Evolutionary conservation across 2,329 filamentous ascomycete genomes (phyloP), one percentile per base, ranked within the genome.

Genomic region (Hortaea werneckii): DNA sequence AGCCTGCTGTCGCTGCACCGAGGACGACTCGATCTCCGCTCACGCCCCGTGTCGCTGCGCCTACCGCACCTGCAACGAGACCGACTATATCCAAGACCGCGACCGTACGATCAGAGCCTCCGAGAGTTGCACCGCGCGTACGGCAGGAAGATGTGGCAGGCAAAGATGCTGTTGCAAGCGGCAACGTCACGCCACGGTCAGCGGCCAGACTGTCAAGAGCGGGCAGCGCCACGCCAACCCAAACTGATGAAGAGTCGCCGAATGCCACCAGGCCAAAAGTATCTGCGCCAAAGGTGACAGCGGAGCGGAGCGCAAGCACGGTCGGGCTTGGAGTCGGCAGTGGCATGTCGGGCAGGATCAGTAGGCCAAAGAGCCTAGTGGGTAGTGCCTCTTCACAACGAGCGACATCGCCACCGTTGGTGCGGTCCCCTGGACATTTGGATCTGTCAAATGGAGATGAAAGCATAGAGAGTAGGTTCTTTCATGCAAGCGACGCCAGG

Each of bases 401-500:
- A 46, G 50, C 43, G 32, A 48, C 43, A 13, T 54, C 64, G 55
- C 30, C 62, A 56, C 13, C 62, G 53, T 44, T 66, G 61, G 4
- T 65, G 59, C 43, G 64, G 54, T 45, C 67, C 62, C 41, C 53
- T 29, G 58, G 61, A 37, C 50, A 62, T 5, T 52, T 62, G 11
- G 61, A 58, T 4, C 58, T 64, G 10, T 38, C 38, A 20, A 13
- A 43, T 26, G 41, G 37, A 34, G 55, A 55, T 3, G 58, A 54
- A 27, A 63, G 61, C 40, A 58, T 59, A 34, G 66, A 67, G 13
- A 67, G 82, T 44, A 90, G 87, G 69, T 96, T 96, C 74, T 95
- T 98, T 64, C 89, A 94, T 63, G 92, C 89, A 28, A 87, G 82
- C 62, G 87, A 95, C 55, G 84, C 77, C 35, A 64, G 43, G 5